These are phyloP conservation scores for Phoma sp. DNA, from an alignment of 2,329 filamentous ascomycete genomes.

Conservation along the genomic window DNA sequence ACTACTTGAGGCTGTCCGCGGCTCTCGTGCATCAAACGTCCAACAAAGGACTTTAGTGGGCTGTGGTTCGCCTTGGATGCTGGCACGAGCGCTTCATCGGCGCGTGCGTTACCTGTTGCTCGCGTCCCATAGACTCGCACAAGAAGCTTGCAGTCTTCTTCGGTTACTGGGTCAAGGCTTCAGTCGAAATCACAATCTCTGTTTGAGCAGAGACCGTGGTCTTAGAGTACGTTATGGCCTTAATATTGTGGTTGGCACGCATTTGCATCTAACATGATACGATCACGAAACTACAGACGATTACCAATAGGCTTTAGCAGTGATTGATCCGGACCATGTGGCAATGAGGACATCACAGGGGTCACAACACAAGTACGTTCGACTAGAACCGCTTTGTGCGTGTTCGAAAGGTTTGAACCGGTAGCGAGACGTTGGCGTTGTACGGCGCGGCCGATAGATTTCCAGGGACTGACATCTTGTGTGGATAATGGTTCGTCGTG, in stretches of 20 bases:
- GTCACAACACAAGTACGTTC: conserved; percentile 1
- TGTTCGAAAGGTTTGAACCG: conserved; percentile 12
- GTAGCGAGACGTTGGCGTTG: conserved; percentile 44
- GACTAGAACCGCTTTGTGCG: conserved; percentile 1
- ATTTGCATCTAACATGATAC: background rate
- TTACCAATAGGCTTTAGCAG: background rate
- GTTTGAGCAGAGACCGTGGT: too few relatives aligned
- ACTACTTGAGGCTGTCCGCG: background rate
- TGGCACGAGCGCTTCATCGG: conserved; percentile 23
- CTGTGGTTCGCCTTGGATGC: conserved; percentile 6
- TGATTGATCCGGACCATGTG: conserved; percentile 8
- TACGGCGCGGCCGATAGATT: conserved; percentile 44
- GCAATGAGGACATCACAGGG: background rate
- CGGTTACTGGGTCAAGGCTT: background rate
- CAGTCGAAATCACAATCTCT: background rate
- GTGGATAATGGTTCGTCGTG: conserved; percentile 6
- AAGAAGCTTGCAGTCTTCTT: background rate
- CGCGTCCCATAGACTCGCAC: conserved; percentile 14
- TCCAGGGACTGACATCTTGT: conserved; percentile 22
- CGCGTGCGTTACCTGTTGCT: conserved; percentile 23
- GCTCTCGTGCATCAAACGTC: background rate
- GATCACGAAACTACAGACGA: background rate
- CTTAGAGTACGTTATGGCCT: background rate
- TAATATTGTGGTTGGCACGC: background rate
- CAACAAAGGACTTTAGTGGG: background rate